These are phyloP conservation scores for Nakazawaea laoshanensis DNA, from an alignment of 805 yeast genomes.

Conservation along the genomic window DNA sequence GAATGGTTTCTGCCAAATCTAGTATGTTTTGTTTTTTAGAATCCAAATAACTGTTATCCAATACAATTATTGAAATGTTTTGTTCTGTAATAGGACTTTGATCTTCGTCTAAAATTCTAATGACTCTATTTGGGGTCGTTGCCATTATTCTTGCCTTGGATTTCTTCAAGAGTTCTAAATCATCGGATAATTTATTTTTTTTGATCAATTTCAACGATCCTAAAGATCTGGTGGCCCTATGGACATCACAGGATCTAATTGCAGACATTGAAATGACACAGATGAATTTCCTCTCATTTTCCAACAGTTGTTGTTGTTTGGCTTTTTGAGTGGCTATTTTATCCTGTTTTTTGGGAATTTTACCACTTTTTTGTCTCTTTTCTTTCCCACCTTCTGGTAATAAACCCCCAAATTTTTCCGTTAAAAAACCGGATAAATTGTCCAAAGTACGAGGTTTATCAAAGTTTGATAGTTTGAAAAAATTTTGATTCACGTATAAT, in stretches of 20 bases:
- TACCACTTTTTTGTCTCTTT: constrained; percentile 17
- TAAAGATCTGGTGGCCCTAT: constrained; percentile 46
- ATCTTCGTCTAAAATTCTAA: constrained; percentile 35
- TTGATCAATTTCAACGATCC: constrained; percentile 64
- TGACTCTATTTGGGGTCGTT: constrained; percentile 56
- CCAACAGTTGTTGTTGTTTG: constrained; percentile 13
- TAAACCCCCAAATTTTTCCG: constrained; percentile 37
- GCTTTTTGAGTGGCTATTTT: constrained; percentile 18
- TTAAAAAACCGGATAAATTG: constrained; percentile 47
- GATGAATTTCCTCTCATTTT: constrained; percentile 32
- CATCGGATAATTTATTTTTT: constrained; percentile 65
- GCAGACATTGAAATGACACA: constrained; percentile 67
- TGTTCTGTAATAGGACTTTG: constrained; percentile 29
- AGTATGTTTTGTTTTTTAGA: constrained; percentile 50
- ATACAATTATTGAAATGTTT: constrained; percentile 44
- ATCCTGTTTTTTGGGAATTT: constrained; percentile 19
- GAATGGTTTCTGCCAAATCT: constrained; percentile 43
- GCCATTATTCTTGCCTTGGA: constrained; percentile 44
- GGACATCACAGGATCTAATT: constrained; percentile 79
- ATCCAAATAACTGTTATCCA: constrained; percentile 58
- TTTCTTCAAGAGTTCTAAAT: constrained; percentile 34
- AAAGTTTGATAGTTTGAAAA: constrained; percentile 52
- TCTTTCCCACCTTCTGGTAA: constrained; percentile 26
- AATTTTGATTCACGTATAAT: constrained; percentile 40
- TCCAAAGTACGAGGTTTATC: constrained; percentile 44